Conservation (phyloP, 768 basidiomycete genomes). For the Mycena haematopus region DNA sequence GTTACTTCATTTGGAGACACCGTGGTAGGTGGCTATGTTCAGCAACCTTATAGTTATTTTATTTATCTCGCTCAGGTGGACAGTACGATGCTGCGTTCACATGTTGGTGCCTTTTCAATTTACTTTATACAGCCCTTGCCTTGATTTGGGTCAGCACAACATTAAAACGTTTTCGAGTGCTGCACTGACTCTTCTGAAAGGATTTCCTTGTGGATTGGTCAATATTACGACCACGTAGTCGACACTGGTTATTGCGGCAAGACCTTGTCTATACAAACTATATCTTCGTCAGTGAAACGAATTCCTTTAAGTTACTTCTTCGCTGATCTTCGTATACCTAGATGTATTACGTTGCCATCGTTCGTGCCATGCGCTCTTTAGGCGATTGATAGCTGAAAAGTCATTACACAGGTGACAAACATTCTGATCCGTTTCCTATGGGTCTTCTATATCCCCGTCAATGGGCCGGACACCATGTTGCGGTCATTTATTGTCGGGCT, state of each 20-base stretch:
- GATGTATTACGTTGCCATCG: constrained; percentile 83
- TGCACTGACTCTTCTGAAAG: constrained; percentile 41
- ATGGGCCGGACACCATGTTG: constrained; percentile 54
- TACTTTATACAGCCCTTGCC: constrained; percentile 72
- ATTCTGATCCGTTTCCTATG: constrained; percentile 81
- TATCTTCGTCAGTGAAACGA: constrained; percentile 53
- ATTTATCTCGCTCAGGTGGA: too few relatives aligned
- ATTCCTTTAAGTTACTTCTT: not conserved
- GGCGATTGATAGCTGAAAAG: constrained; percentile 1
- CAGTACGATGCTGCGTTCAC: constrained; percentile 47
- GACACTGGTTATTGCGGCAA: constrained; percentile 68
- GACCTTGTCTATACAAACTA: constrained; percentile 77
- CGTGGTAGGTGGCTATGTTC: constrained; percentile 46
- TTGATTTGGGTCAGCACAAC: constrained; percentile 71
- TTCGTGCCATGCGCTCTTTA: constrained; percentile 40
- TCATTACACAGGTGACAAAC: constrained; percentile 64
- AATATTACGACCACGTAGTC: constrained; percentile 62
- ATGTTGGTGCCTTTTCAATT: constrained; percentile 70
- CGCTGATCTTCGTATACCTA: constrained; percentile 36
- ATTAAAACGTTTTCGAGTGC: not conserved
- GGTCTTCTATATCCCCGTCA: constrained; percentile 74
- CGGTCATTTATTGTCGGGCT: constrained; percentile 72
- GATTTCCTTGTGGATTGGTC: constrained; percentile 95
- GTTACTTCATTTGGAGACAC: constrained; percentile 83
- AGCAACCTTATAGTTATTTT: too few relatives aligned